Base-by-base conservation (phyloP, 768 basidiomycete species). In the Collybiopsis luxurians region DNA sequence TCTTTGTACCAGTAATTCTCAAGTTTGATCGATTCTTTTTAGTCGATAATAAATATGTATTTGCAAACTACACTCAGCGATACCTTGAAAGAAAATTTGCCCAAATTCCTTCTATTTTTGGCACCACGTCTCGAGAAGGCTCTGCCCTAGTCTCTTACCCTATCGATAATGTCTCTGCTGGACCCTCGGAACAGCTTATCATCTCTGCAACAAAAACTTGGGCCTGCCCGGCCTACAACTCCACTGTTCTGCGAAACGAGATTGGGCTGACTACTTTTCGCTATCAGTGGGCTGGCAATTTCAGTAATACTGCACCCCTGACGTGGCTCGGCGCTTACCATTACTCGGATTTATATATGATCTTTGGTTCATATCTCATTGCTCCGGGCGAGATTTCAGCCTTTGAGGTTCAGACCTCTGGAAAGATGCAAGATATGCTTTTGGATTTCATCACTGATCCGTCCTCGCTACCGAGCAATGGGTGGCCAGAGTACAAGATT, bases 361-460 rank as follows among this genome's bases (percentile, higher is more conserved):
- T 57, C 48, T 67, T 66, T 48, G 65, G 65, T 9, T 60, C 64
- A 27, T 66, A 61, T 34, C 36, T 51, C 36, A 51, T 51, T 17
- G 50, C 50, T 9, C 50, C 50, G 2, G 60, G 60, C 2, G 56
- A 58, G 15, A 34, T 58, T 11, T 47, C 57, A 2, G 40, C 48
- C 10, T 47, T 58, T 21, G 64, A 66, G 58, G 52, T 58, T 21
- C 47, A 53, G 15, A 49, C 60, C 12, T 57, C 59, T 38, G 24
- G 21, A 17, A 52, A 46, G n/a, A 61, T 66, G 43, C 64, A 66
- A 55, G 59, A 59, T 27, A 55, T 52, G 23, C 53, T 62, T 31
- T 54, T 62, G 17, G 60, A 57, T n/a, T 65, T 65, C 40, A 63
- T 59, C 15, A 59, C 59, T 13, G 61, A 64, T 58, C 63, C 64